Percentiles rank a stretch among this genome's conserved stretches.
Conservation (phyloP, 257 asterid species). For the Nemophila menziesii region DNA sequence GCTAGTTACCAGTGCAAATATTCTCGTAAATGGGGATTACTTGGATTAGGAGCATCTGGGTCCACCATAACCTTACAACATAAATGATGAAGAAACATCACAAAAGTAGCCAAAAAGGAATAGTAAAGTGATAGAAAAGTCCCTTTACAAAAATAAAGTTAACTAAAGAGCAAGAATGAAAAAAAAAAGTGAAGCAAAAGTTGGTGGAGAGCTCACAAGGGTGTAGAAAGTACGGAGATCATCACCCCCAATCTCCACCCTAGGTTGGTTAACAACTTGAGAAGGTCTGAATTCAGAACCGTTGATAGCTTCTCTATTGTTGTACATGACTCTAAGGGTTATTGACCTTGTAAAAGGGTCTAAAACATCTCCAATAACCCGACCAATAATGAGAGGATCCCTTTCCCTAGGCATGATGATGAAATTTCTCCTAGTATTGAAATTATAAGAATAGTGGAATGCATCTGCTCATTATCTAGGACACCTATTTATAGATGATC, state of each 20-base stretch:
- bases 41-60: slow-evolving; percentile 75
- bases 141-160: no score
- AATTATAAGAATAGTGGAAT: no score
- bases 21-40: slow-evolving; percentile 54
- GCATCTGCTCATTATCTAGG: no score
- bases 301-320: slow-evolving; percentile 35
- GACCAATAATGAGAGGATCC: slow-evolving; percentile 52
- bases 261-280: slow-evolving; percentile 46
- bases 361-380: slow-evolving; percentile 59
- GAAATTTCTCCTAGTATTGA: no score
- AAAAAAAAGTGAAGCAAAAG: not conserved
- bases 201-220: slow-evolving; percentile 20
- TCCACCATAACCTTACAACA: slow-evolving; percentile 47
- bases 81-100: not conserved
- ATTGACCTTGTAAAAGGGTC: slow-evolving; percentile 48
- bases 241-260: slow-evolving; percentile 66
- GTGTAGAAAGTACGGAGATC: no score
- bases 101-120: no score
- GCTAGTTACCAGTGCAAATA: slow-evolving; percentile 66
- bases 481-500: no score
- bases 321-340: slow-evolving; percentile 27
- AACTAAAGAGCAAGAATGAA: not conserved
- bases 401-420: slow-evolving; percentile 40
- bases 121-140: no score
- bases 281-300: slow-evolving; percentile 63